Evolutionary conservation across 2,329 filamentous ascomycete species (phyloP).

Genomic region (Aspergillus persii): DNA sequence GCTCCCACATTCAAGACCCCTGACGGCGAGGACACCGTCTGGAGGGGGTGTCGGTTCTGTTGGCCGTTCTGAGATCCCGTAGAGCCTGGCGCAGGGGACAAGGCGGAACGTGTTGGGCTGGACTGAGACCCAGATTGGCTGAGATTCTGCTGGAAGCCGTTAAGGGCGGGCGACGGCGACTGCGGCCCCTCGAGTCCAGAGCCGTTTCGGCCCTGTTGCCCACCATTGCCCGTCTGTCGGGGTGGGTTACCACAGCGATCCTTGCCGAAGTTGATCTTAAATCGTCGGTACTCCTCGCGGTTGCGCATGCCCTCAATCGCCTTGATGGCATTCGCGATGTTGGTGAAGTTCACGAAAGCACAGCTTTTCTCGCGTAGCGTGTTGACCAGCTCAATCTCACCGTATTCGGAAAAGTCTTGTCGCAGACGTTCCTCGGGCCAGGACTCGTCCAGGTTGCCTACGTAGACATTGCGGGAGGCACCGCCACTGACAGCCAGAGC

Average conservation of each 20-base stretch:
- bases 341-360: conserved; percentile 99
- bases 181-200: conserved; percentile 51
- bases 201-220: conserved; percentile 65
- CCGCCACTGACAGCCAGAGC: conserved; percentile 93
- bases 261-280: conserved; percentile 99
- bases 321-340: conserved; percentile 99
- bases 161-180: conserved; percentile 55
- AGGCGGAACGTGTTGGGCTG: conserved; percentile 57
- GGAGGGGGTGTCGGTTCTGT: conserved; percentile 59
- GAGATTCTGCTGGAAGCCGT: conserved; percentile 56
- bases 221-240: conserved; percentile 70
- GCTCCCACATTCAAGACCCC: conserved; percentile 73
- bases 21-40: conserved; percentile 58
- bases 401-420: conserved; percentile 95
- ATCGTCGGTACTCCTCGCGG: conserved; percentile 94
- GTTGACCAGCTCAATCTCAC: conserved; percentile 97
- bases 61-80: conserved; percentile 55
- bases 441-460: conserved; percentile 94
- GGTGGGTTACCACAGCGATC: conserved; percentile 96
- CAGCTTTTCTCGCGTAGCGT: conserved; percentile 97
- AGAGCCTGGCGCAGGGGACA: conserved; percentile 55
- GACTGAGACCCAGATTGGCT: conserved; percentile 57
- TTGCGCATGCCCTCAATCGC: conserved; percentile 94
- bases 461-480: conserved; percentile 97
- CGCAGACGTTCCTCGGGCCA: conserved; percentile 95